phyloP scores from a whole-genome alignment of 805 yeast genomes.

The Pichia thaimueangensis region DNA sequence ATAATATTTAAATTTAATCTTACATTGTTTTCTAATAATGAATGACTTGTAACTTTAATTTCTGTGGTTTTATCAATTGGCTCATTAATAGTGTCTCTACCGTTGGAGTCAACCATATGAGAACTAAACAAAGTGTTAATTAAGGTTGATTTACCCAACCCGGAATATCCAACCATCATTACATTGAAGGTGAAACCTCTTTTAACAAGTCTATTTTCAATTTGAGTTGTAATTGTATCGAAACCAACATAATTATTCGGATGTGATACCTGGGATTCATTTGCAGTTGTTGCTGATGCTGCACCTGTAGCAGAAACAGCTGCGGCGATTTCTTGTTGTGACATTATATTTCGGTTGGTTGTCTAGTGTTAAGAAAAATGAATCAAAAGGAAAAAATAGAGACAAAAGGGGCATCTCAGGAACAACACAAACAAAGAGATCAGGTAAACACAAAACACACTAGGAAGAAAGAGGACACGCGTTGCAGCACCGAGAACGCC shows the following conservation, averaged over 20 bases:
- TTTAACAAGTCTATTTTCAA: constrained; percentile 84
- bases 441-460: neutral
- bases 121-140: constrained; percentile 87
- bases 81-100: constrained; percentile 59
- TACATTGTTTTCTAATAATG: constrained; percentile 79
- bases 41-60: constrained; percentile 63
- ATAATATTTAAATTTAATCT: constrained; percentile 79
- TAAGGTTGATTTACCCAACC: constrained; percentile 90
- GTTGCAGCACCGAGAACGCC: neutral
- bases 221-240: constrained; percentile 92
- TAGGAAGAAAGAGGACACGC: neutral
- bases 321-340: neutral
- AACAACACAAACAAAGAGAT: too few relatives aligned
- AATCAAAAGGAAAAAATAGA: neutral
- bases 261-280: constrained; percentile 25
- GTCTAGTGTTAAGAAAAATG: too few relatives aligned
- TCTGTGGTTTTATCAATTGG: constrained; percentile 85
- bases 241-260: constrained; percentile 89
- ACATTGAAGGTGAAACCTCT: constrained; percentile 92
- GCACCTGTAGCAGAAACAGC: neutral
- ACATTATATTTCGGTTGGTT: too few relatives aligned
- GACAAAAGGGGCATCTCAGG: neutral
- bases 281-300: neutral
- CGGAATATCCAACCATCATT: constrained; percentile 91
- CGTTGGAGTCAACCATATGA: constrained; percentile 66